Base-by-base conservation (phyloP, 2,329 filamentous ascomycete species). In the Dactylella cylindrospora region DNA sequence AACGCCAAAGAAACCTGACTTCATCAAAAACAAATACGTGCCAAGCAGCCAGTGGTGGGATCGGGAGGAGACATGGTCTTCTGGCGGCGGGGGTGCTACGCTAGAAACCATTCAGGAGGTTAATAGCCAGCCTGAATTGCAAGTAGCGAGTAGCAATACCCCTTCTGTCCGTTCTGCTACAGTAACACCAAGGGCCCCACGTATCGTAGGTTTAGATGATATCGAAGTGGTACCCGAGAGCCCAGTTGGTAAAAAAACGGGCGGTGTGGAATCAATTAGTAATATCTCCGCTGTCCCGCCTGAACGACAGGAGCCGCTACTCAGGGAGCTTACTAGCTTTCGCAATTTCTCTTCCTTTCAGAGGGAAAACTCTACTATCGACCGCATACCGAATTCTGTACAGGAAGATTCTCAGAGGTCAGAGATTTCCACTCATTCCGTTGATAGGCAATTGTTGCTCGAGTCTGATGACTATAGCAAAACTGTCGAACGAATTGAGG, bases 31-130 rank as follows among this genome's bases (percentile, higher is more conserved):
- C 15, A 49, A 32, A 31, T 7, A 47, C 9, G 47, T 61, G 19
- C 55, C 29, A 10, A 61, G 55, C n/a, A 61, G 35, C 10, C 55
- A 61, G 35, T 61, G 55, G 55, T 61, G 55, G 55, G 55, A 61
- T 5, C 29, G 43, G 2, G 55, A 61, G n/a, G 55, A 61, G 13
- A 49, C 47, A n/a, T 26, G 29, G 4, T 36, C 35, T 2, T 61
- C 41, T 13, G 43, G 47, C 26, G 43, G 47, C 3, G 22, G 20
- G 26, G 23, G n/a, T 2, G 35, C 29, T 15, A n/a, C n/a, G n/a
- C 31, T 61, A 8, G 55, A 49, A 22, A 46, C 55, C n/a, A 44
- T 61, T 17, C n/a, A 31, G 20, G 55, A 61, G 33, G 55, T 47
- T 8, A 38, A 61, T 43, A 61, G 55, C n/a, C 55, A 61, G 26